Percentiles rank a stretch among this genome's conserved stretches.
Conservation (phyloP, 2,329 filamentous ascomycete species). For the Rhynchosporium secalis region DNA sequence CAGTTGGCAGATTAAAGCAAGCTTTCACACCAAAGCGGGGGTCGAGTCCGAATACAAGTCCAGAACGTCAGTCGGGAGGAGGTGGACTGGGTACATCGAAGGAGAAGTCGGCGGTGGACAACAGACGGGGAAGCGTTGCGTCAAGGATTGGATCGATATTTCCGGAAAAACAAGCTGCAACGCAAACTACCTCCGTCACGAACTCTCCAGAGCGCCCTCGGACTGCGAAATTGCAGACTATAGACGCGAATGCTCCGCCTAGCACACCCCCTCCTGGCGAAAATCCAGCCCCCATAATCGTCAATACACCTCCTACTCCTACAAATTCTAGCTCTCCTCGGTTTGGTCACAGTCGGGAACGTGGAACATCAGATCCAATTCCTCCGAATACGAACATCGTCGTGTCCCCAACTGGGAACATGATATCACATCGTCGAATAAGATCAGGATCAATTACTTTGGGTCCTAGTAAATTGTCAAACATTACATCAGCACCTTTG, state of each 20-base stretch:
- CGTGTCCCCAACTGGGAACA: conserved; percentile 64
- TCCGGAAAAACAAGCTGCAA: conserved; percentile 31
- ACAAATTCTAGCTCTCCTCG: conserved; percentile 46
- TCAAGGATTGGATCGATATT: conserved; percentile 37
- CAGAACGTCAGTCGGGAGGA: conserved; percentile 42
- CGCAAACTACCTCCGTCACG: conserved; percentile 25
- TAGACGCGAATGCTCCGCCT: conserved; percentile 35
- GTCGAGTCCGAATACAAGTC: conserved; percentile 48
- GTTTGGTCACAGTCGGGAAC: conserved; percentile 33
- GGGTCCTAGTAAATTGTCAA: conserved; percentile 82
- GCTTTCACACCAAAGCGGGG: conserved; percentile 57
- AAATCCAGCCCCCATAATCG: conserved; percentile 52
- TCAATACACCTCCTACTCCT: conserved; percentile 67
- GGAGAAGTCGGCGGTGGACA: conserved; percentile 28
- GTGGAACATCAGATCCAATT: conserved; percentile 33
- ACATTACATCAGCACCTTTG: conserved; percentile 67
- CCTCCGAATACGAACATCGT: conserved; percentile 51
- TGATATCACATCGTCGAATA: conserved; percentile 70
- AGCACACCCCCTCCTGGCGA: conserved; percentile 37
- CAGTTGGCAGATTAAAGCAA: conserved; percentile 69
- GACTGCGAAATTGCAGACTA: conserved; percentile 33
- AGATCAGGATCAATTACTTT: conserved; percentile 54
- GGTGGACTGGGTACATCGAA: conserved; percentile 25
- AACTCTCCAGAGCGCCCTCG: conserved; percentile 36
- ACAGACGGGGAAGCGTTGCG: conserved; percentile 36